phyloP scores from a whole-genome alignment of 306 rosid genomes.

The Trifolium fragiferum region DNA sequence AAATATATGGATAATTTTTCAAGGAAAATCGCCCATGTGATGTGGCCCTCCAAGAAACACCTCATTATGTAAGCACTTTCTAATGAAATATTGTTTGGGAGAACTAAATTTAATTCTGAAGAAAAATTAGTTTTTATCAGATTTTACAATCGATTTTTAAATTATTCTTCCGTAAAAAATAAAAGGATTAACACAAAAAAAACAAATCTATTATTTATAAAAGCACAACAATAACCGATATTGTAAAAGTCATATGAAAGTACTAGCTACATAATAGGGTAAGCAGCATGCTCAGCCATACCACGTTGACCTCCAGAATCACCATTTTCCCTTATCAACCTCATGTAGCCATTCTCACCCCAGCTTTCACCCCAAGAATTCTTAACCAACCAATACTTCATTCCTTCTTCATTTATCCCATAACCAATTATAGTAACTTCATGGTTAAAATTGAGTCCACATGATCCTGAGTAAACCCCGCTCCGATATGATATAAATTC shows the following conservation, averaged over 20 bases:
- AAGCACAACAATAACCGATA: background rate
- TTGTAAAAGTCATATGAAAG: background rate
- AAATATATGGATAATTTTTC: too few relatives aligned
- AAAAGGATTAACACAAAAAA: too few relatives aligned
- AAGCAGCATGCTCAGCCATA: background rate
- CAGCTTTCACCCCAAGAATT: slow-evolving; percentile 9
- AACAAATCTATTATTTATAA: too few relatives aligned
- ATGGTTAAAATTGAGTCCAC: background rate
- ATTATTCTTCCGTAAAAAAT: too few relatives aligned
- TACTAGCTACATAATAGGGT: slow-evolving; percentile 1
- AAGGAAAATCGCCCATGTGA: too few relatives aligned
- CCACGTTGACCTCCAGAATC: slow-evolving; percentile 5
- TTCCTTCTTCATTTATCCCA: background rate
- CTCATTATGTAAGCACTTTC: too few relatives aligned
- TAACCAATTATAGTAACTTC: slow-evolving; percentile 23
- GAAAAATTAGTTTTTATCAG: too few relatives aligned
- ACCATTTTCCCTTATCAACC: slow-evolving; percentile 1
- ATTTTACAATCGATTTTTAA: too few relatives aligned
- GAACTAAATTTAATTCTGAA: too few relatives aligned
- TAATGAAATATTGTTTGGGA: too few relatives aligned
- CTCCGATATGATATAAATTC: background rate
- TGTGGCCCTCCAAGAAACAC: too few relatives aligned
- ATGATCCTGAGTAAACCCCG: slow-evolving; percentile 30
- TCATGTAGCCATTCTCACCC: slow-evolving; percentile 38
- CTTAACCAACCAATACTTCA: slow-evolving; percentile 34